Evolutionary conservation across 371 early-diverging fungal species (phyloP), one percentile per base, ranked within the genome.

Genomic region (Mortierella sp.): DNA sequence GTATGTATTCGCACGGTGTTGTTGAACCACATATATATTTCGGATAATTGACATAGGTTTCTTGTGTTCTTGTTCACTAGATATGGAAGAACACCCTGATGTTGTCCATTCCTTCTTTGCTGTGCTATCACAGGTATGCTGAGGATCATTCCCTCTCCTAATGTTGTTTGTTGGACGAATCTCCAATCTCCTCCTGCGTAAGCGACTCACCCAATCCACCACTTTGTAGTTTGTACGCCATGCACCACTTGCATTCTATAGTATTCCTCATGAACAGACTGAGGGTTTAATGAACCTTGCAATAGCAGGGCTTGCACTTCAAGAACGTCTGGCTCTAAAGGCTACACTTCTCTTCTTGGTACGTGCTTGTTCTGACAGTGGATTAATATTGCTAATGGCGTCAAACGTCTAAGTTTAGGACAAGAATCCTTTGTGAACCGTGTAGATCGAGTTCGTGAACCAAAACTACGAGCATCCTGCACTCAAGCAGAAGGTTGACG

Each of bases 281-380:
- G 78, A 84, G 26, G 76, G 70, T 9, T 78, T 88, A 19, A 81
- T 88, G 63, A 66, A 70, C 46, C 82, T 89, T 66, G 74, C 83
- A 0, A 80, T 87, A 41, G 86, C 86, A 3, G 87, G 87, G 6
- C 80, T 89, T 79, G 82, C 84, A 3, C 55, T 86, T 16, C 87
- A 88, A 58, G 89, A 89, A 41, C 80, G 87, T 41, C 58, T 89
- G n/a, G 89, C 89, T 4, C 61, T 88, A 41, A 85, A 85, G 39
- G 83, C 89, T 1, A 83, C 86, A 0, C 54, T 88, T 16, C 80
- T 78, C n/a, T 89, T 88, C 66, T 81, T 87, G 83, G 89, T 87
- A 81, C 56, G 68, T 47, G 27, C 18, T 10, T 38, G 31, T 34
- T 5, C 45, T 38, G 55, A 53, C 30, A 26, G 47, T 26, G 14